Evolutionary conservation across 441 rosid species (phyloP).

Genomic region (Theobroma grandiflorum): DNA sequence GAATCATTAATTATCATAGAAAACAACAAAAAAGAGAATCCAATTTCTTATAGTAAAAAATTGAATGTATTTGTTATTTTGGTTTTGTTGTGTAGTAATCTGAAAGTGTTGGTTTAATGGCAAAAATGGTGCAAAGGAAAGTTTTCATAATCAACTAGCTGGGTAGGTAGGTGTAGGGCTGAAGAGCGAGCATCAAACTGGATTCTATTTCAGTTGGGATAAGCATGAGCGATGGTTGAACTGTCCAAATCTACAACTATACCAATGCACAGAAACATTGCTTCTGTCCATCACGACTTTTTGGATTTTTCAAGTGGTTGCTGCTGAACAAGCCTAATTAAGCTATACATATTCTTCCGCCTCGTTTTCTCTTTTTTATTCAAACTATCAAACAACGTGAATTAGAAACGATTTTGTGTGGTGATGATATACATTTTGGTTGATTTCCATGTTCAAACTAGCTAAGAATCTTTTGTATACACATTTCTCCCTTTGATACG

Average conservation of each 20-base stretch:
- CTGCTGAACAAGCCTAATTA: neutral
- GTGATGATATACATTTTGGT: no score
- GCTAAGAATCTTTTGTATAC: no score
- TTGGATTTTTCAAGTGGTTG: slow-evolving; percentile 10
- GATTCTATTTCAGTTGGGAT: slow-evolving; percentile 27
- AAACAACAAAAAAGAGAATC: no score
- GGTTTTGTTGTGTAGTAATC: neutral
- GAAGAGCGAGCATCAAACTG: neutral
- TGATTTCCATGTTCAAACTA: no score
- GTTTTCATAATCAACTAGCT: neutral
- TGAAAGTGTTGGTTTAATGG: neutral
- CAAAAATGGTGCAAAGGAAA: neutral
- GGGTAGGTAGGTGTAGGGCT: neutral
- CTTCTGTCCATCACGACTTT: neutral
- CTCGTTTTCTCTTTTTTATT: neutral
- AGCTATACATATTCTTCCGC: neutral
- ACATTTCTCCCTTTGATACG: neutral
- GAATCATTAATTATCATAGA: neutral
- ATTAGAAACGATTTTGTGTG: neutral
- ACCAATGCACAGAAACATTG: neutral
- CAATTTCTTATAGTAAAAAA: neutral
- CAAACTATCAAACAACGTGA: neutral
- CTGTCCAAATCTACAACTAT: slow-evolving; percentile 35
- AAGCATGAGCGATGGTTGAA: slow-evolving; percentile 31
- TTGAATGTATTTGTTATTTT: neutral